phyloP scores from a whole-genome alignment of 2,329 filamentous ascomycete genomes.

The Pseudocercospora musae region DNA sequence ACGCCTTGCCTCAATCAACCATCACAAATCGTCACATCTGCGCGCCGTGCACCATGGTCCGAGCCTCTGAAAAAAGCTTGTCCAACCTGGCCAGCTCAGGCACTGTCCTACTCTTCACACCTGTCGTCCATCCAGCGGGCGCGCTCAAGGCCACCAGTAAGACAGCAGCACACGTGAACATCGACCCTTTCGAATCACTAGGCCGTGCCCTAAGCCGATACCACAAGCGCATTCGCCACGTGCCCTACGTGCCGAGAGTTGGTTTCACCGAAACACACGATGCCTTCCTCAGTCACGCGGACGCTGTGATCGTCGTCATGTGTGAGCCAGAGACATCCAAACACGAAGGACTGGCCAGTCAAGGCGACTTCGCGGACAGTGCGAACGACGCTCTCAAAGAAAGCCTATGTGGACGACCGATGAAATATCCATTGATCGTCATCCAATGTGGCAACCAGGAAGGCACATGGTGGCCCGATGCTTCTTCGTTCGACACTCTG shows the following conservation, averaged over 20 bases:
- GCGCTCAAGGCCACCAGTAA: slow-evolving; percentile 41
- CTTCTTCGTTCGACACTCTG: slow-evolving; percentile 16
- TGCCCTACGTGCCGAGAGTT: slow-evolving; percentile 63
- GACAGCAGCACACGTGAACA: slow-evolving; percentile 38
- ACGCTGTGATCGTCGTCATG: slow-evolving; percentile 60
- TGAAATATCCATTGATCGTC: slow-evolving; percentile 14
- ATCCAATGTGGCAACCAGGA: slow-evolving; percentile 21
- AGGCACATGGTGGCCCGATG: slow-evolving; percentile 20
- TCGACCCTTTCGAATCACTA: slow-evolving; percentile 70
- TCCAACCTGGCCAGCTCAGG: slow-evolving; percentile 37
- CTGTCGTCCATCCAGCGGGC: slow-evolving; percentile 30
- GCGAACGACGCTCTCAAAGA: slow-evolving; percentile 16
- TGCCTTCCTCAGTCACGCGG: slow-evolving; percentile 60
- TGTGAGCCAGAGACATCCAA: slow-evolving; percentile 43
- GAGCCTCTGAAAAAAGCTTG: slow-evolving; percentile 16
- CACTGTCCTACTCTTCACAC: slow-evolving; percentile 47
- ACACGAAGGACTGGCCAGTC: slow-evolving; percentile 19
- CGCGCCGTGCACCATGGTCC: slow-evolving; percentile 18
- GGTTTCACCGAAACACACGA: slow-evolving; percentile 64
- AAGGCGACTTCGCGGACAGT: slow-evolving; percentile 24
- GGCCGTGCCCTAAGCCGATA: slow-evolving; percentile 60
- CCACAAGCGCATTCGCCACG: slow-evolving; percentile 63
- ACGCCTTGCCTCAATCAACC: slow-evolving; percentile 3
- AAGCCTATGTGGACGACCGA: slow-evolving; percentile 1
- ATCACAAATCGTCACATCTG: background rate